Percentiles rank a stretch among this genome's conserved stretches.
Conservation (phyloP, 2,329 filamentous ascomycete species). For the Fusarium sp. region DNA sequence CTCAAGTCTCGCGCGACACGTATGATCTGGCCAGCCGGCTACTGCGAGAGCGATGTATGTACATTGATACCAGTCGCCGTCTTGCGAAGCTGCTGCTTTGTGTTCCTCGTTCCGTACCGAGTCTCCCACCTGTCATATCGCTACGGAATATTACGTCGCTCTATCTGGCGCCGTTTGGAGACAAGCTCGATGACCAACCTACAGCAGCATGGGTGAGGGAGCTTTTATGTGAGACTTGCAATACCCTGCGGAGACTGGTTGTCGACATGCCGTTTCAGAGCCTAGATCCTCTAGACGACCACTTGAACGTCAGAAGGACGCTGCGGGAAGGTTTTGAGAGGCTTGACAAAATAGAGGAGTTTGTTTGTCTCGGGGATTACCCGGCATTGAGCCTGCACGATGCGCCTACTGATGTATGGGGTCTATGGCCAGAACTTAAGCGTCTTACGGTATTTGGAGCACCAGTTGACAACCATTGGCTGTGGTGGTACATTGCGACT, state of each 20-base stretch:
- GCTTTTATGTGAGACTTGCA: slow-evolving; percentile 57
- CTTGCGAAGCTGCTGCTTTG: slow-evolving; percentile 53
- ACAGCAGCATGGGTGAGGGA: slow-evolving; percentile 57
- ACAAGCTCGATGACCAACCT: slow-evolving; percentile 55
- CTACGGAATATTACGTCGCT: slow-evolving; percentile 56
- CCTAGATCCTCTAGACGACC: slow-evolving; percentile 58
- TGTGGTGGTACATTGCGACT: slow-evolving; percentile 56
- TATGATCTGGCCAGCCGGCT: slow-evolving; percentile 56
- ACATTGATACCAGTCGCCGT: slow-evolving; percentile 56
- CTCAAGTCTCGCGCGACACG: slow-evolving; percentile 58
- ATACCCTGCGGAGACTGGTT: slow-evolving; percentile 59
- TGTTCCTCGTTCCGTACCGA: slow-evolving; percentile 51
- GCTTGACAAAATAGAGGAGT: slow-evolving; percentile 60
- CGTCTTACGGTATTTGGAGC: slow-evolving; percentile 59
- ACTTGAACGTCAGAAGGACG: slow-evolving; percentile 54
- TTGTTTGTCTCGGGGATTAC: slow-evolving; percentile 62
- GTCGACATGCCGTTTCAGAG: slow-evolving; percentile 62
- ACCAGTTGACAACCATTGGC: slow-evolving; percentile 53
- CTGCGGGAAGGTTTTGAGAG: slow-evolving; percentile 61
- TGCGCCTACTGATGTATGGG: slow-evolving; percentile 57
- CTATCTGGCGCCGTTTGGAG: slow-evolving; percentile 57
- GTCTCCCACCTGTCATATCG: slow-evolving; percentile 47
- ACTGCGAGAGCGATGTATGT: slow-evolving; percentile 60
- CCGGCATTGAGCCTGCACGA: slow-evolving; percentile 55
- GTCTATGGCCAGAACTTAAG: slow-evolving; percentile 57